Percentiles rank a stretch among this genome's conserved stretches.
These are phyloP conservation scores for Circinella umbellata DNA, from an alignment of 371 early-diverging fungal genomes.

Conservation along the genomic window DNA sequence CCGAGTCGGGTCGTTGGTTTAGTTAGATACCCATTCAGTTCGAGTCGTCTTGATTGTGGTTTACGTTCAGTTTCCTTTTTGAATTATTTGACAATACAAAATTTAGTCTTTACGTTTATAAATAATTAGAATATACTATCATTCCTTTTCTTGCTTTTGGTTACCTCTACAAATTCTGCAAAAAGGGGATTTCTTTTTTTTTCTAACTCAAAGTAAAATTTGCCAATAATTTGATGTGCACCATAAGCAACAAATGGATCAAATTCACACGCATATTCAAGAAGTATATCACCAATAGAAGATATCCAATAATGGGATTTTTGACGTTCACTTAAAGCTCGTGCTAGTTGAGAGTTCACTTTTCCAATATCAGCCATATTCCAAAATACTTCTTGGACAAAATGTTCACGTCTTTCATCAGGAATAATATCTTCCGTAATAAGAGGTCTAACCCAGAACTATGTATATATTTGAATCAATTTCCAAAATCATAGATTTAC, in stretches of 20 bases:
- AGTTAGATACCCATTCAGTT: slow-evolving; percentile 80
- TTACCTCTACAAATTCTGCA: slow-evolving; percentile 74
- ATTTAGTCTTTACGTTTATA: too few species aligned
- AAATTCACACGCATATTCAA: slow-evolving; percentile 71
- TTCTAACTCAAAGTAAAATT: slow-evolving; percentile 81
- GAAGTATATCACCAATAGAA: slow-evolving; percentile 85
- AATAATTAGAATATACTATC: too few species aligned
- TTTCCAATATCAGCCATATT: slow-evolving; percentile 79
- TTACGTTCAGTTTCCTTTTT: slow-evolving; percentile 67
- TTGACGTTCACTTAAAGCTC: slow-evolving; percentile 74
- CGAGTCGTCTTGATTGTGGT: slow-evolving; percentile 83
- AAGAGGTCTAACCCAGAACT: slow-evolving; percentile 82
- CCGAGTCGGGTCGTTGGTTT: slow-evolving; percentile 88
- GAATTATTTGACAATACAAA: too few species aligned
- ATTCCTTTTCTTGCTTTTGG: neutral
- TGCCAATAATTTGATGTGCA: slow-evolving; percentile 85
- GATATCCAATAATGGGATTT: slow-evolving; percentile 73
- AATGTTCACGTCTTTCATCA: slow-evolving; percentile 61
- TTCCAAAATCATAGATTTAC: neutral
- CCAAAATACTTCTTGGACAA: slow-evolving; percentile 85
- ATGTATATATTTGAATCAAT: neutral
- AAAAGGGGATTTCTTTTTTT: slow-evolving; percentile 70
- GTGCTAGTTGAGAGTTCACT: slow-evolving; percentile 72
- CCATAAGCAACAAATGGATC: slow-evolving; percentile 89
- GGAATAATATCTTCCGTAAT: slow-evolving; percentile 71